Conservation (phyloP, 345 rosid genomes). For the Mercurialis annua region DNA sequence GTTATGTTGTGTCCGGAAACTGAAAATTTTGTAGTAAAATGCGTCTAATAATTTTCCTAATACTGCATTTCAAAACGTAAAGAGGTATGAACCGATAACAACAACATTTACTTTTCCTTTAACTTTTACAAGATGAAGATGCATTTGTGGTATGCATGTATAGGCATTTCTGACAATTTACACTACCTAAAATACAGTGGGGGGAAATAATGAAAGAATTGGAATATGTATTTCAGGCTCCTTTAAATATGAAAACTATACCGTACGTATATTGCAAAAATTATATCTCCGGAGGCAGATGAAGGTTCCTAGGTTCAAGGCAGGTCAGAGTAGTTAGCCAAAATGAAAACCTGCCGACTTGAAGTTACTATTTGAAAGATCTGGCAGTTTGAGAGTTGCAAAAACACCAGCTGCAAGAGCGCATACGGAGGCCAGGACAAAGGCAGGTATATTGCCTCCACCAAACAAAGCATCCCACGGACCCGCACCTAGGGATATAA, state of each 20-base stretch:
- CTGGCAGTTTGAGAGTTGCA: conserved; percentile 63
- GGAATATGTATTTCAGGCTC: conserved; percentile 13
- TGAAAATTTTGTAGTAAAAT: no score
- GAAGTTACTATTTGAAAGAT: conserved; percentile 58
- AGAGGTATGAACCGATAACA: not conserved
- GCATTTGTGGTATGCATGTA: not conserved
- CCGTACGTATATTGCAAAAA: conserved; percentile 12
- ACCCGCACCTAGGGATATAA: conserved; percentile 88
- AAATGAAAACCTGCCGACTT: conserved; percentile 75
- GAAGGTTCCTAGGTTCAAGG: conserved; percentile 4
- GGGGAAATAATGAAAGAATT: conserved; percentile 42
- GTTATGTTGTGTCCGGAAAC: no score
- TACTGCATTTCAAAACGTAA: not conserved
- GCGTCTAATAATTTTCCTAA: no score
- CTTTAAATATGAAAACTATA: conserved; percentile 20
- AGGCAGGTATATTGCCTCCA: conserved; percentile 96
- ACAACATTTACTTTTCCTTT: not conserved
- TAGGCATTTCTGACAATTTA: conserved; percentile 24
- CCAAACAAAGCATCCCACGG: conserved; percentile 97
- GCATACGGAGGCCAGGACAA: conserved; percentile 61
- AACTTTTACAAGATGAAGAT: not conserved
- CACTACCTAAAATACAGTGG: conserved; percentile 28
- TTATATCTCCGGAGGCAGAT: conserved; percentile 13
- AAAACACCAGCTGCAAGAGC: conserved; percentile 75
- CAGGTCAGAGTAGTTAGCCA: conserved; percentile 38